Evolutionary conservation across 1,284 basidiomycete genomes (phyloP).

Genomic region (Xerocomus alliaceus): DNA sequence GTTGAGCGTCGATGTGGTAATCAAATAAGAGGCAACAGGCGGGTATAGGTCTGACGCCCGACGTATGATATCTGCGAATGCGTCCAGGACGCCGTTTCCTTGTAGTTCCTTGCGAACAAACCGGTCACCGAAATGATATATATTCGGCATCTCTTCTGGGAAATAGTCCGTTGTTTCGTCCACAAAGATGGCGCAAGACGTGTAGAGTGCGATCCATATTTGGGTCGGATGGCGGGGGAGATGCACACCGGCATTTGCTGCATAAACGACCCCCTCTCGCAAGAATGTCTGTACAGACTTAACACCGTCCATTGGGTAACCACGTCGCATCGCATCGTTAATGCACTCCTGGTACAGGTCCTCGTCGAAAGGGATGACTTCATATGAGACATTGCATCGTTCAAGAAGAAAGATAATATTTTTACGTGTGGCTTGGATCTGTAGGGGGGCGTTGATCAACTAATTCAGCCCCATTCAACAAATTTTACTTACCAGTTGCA

Average conservation of each 20-base stretch:
- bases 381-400: slow-evolving; percentile 22
- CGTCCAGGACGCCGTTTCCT: slow-evolving; percentile 32
- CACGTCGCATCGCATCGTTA: slow-evolving; percentile 14
- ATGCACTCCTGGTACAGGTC: slow-evolving; percentile 27
- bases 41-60: slow-evolving; percentile 26
- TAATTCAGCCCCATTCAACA: fast-evolving
- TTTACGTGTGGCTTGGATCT: slow-evolving; percentile 18
- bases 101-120: slow-evolving; percentile 33
- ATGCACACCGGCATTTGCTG: slow-evolving; percentile 19
- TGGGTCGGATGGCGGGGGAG: slow-evolving; percentile 20
- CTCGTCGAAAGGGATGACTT: slow-evolving; percentile 20
- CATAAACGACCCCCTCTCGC: slow-evolving; percentile 27
- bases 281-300: slow-evolving; percentile 23
- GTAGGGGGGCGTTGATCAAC: neutral
- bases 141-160: slow-evolving; percentile 22
- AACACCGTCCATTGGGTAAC: slow-evolving; percentile 25
- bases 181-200: slow-evolving; percentile 35
- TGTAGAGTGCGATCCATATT: slow-evolving; percentile 43
- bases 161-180: slow-evolving; percentile 36
- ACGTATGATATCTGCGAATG: slow-evolving; percentile 35
- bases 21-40: slow-evolving; percentile 32
- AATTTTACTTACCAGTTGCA: slow-evolving; percentile 21
- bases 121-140: slow-evolving; percentile 38
- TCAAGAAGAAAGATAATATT: slow-evolving; percentile 26
- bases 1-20: slow-evolving; percentile 37